Evolutionary conservation across 257 asterid genomes (phyloP), one percentile per base, ranked within the genome.

Genomic region (Plantago elongata): DNA sequence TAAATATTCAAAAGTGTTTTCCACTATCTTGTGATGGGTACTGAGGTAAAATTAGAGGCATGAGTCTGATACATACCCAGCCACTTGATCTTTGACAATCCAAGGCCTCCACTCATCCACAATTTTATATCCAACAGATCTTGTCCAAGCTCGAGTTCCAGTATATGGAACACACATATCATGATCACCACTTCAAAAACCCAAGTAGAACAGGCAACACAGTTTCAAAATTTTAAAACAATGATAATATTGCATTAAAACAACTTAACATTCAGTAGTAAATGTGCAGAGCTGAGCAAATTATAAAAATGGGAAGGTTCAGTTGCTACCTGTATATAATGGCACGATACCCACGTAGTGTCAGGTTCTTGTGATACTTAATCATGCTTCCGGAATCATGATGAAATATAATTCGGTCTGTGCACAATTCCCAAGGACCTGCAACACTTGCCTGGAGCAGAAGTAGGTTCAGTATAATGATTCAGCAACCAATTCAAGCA

Each of bases 361-460:
- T 86, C 66, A 92, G 97, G 69, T 82, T 89, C 77, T 74, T 81
- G 81, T 92, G 99, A 78, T 83, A 92, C 63, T 75, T 79, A 76
- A 92, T 84, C 99, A 92, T 92, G 82, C 97, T 92, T 66, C 99
- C 99, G 37, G 94, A 72, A 75, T 92, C 96, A 64, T 83, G 93
- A 56, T n/a, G 14, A 59, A 89, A 82, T 7, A 0, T 0, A 62
- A 92, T 83, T 72, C 83, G 74, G 60, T 3, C 74, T 9, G 99
- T 86, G 81, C 99, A 92, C 29, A 86, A 68, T 63, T 72, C 94
- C 93, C 95, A 92, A 18, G 56, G 16, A 29, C 82, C 89, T 9
- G 87, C 51, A 40, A 66, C 74, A 47, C 46, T 70, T 38, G 43
- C 76, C 99, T 92, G 84, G 60, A 30, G 57, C 54, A 61, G 59